These are phyloP conservation scores for Ceratobasidium sp. DNA, from an alignment of 1,284 basidiomycete genomes.

Conservation along the genomic window DNA sequence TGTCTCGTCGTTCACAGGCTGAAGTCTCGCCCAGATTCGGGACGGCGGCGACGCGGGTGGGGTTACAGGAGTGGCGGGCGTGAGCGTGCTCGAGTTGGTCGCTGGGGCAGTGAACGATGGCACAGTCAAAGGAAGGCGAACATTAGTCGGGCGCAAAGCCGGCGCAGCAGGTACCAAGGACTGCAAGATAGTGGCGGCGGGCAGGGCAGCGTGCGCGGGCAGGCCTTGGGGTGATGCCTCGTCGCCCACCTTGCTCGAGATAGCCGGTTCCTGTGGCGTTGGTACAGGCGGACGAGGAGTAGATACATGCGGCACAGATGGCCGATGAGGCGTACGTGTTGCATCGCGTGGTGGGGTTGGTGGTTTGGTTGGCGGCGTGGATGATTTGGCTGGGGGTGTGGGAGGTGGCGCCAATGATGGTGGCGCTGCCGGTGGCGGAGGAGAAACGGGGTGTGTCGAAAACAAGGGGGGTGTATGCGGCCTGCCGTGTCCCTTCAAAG, in stretches of 20 bases:
- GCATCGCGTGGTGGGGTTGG: constrained; percentile 22
- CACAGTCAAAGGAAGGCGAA: constrained; percentile 16
- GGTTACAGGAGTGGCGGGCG: constrained; percentile 32
- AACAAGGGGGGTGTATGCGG: constrained; percentile 36
- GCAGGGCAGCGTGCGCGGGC: background rate
- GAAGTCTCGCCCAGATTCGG: constrained; percentile 22
- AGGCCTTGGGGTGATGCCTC: background rate
- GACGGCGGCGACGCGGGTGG: constrained; percentile 30
- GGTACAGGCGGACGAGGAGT: constrained; percentile 31
- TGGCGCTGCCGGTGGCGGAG: constrained; percentile 29
- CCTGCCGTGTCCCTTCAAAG: constrained; percentile 6
- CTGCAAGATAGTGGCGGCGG: constrained; percentile 1
- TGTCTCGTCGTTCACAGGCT: constrained; percentile 35
- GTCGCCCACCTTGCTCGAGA: background rate
- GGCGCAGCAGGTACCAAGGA: constrained; percentile 29
- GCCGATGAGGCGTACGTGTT: constrained; percentile 12
- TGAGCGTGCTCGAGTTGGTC: constrained; percentile 6
- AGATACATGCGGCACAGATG: constrained; percentile 30
- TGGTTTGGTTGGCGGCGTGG: constrained; percentile 17
- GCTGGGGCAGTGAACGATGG: background rate
- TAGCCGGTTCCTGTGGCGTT: background rate
- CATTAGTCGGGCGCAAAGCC: constrained; percentile 20
- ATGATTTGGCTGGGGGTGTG: constrained; percentile 18
- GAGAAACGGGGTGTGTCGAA: constrained; percentile 25
- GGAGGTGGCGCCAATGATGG: constrained; percentile 22